Percentiles rank a stretch among this genome's conserved stretches.
These are phyloP conservation scores for Inosperma sp. DNA, from an alignment of 768 basidiomycete species.

Conservation along the genomic window DNA sequence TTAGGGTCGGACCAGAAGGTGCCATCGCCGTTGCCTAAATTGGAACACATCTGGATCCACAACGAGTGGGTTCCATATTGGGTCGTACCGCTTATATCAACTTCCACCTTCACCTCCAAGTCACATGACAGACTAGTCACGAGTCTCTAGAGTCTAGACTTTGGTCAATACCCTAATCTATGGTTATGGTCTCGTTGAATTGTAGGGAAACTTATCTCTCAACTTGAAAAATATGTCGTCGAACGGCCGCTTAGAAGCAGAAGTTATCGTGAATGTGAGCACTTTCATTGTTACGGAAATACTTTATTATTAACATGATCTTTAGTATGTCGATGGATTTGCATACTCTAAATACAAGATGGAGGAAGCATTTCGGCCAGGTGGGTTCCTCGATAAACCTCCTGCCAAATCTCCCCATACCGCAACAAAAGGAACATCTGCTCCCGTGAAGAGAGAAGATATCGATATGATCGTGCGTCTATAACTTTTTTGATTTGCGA, in stretches of 20 bases:
- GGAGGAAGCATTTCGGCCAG: constrained; percentile 57
- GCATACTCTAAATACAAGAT: constrained; percentile 64
- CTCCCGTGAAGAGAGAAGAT: constrained; percentile 52
- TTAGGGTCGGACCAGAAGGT: too few relatives aligned
- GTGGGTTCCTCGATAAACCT: constrained; percentile 53
- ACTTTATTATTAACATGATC: neutral
- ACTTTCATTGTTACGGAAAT: neutral
- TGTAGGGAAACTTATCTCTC: neutral
- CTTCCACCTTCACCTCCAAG: too few relatives aligned
- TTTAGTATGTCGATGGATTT: constrained; percentile 66
- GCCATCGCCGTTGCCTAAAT: too few relatives aligned
- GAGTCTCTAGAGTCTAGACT: too few relatives aligned
- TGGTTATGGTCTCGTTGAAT: too few relatives aligned
- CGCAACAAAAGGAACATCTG: constrained; percentile 33
- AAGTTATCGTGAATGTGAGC: constrained; percentile 63
- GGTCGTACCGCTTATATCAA: too few relatives aligned
- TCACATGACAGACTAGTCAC: too few relatives aligned
- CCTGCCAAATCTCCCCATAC: constrained; percentile 37
- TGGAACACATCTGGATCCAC: too few relatives aligned
- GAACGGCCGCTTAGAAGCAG: constrained; percentile 58
- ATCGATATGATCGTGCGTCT: constrained; percentile 57
- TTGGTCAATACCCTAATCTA: too few relatives aligned
- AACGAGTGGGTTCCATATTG: too few relatives aligned
- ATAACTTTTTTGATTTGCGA: too few relatives aligned
- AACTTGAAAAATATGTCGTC: constrained; percentile 28